Evolutionary conservation across 2,329 filamentous ascomycete genomes (phyloP).

Genomic region (Hysterium pulicare): DNA sequence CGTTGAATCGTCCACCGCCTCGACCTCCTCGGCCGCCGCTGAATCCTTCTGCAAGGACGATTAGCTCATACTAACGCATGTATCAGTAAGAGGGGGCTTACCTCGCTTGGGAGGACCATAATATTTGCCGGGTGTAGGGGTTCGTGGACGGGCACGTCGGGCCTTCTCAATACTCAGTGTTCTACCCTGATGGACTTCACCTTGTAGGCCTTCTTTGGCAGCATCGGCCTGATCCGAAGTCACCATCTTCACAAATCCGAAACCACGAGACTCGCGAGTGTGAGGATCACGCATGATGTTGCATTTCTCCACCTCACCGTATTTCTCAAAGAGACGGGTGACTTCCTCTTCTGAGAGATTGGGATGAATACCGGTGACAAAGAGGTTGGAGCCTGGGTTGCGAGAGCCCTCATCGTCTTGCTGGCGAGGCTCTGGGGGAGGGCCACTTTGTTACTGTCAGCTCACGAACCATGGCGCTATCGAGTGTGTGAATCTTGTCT

Average conservation of each 20-base stretch:
- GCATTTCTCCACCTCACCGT: constrained; percentile 97
- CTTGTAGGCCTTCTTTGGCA: constrained; percentile 92
- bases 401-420: constrained; percentile 71
- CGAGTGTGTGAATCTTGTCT: constrained; percentile 6
- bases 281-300: constrained; percentile 99
- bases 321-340: constrained; percentile 94
- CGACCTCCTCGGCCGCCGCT: constrained; percentile 44
- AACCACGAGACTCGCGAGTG: constrained; percentile 96
- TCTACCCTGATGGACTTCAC: constrained; percentile 90
- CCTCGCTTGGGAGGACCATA: constrained; percentile 97
- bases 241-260: constrained; percentile 99
- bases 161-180: constrained; percentile 99
- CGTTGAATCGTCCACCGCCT: constrained; percentile 48
- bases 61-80: too few species aligned
- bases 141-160: constrained; percentile 88
- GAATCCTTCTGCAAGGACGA: constrained; percentile 36
- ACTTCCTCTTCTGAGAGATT: constrained; percentile 87
- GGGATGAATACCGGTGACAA: constrained; percentile 97
- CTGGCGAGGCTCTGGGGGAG: constrained; percentile 45
- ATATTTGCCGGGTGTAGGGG: constrained; percentile 97
- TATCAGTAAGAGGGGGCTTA: too few species aligned
- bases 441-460: constrained; percentile 42
- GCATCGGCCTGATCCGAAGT: constrained; percentile 93
- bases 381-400: constrained; percentile 96
- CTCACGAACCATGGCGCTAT: constrained; percentile 5